phyloP scores from a whole-genome alignment of 2,329 filamentous ascomycete species.

The Berkeleyomyces basicola region DNA sequence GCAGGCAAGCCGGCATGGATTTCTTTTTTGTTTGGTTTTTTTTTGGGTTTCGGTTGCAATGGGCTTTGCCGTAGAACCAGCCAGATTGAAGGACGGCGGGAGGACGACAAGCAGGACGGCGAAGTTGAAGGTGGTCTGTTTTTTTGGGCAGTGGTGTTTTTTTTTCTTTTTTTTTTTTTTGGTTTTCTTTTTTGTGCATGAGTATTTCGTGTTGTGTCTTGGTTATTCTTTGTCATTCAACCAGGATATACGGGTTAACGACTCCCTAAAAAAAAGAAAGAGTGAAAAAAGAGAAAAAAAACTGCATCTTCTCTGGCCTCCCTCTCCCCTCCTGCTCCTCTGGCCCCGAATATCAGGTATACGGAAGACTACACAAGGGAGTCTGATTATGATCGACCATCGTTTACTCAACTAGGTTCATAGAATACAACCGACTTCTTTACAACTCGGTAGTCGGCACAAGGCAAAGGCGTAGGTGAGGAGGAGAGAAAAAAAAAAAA shows the following conservation, averaged over 20 bases:
- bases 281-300: background rate
- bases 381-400: no score
- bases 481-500: background rate
- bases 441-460: no score
- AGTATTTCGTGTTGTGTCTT: background rate
- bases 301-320: background rate
- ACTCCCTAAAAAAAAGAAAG: background rate
- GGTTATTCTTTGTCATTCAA: background rate
- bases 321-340: no score
- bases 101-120: no score
- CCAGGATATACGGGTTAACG: background rate
- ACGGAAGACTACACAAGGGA: no score
- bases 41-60: no score
- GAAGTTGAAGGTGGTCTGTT: background rate
- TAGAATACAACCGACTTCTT: no score
- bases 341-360: no score
- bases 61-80: no score
- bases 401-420: no score
- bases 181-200: background rate
- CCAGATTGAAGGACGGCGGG: no score
- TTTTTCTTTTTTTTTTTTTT: background rate
- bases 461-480: no score
- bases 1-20: background rate
- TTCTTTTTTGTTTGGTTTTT: background rate
- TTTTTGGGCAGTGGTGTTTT: background rate